Percentiles rank a stretch among this genome's conserved stretches.
phyloP scores from a whole-genome alignment of 192 early-diverging fungal species.

The Podila minutissima region DNA sequence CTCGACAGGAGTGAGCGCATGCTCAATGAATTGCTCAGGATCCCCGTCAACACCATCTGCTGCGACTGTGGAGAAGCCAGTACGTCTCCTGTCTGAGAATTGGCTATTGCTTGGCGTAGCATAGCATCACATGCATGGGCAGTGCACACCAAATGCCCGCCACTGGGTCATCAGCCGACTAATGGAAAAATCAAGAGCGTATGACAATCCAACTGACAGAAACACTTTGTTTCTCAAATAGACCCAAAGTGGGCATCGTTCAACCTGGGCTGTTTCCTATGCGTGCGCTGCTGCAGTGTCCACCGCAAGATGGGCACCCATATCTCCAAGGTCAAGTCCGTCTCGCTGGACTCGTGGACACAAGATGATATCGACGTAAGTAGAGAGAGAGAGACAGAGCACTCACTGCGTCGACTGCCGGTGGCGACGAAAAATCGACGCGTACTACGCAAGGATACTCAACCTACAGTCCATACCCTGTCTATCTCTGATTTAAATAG shows the following conservation, averaged over 20 bases:
- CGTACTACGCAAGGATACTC: not conserved
- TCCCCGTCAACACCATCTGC: constrained; percentile 76
- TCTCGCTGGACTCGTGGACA: constrained; percentile 91
- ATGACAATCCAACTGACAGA: constrained; percentile 1
- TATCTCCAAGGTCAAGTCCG: constrained; percentile 91
- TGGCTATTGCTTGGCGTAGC: not conserved
- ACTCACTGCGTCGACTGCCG: not conserved
- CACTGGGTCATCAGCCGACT: not conserved
- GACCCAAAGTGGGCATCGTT: constrained; percentile 90
- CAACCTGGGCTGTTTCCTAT: constrained; percentile 93
- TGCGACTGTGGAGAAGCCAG: constrained; percentile 81
- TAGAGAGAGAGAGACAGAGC: too few relatives aligned
- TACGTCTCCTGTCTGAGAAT: constrained; percentile 32
- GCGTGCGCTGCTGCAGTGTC: constrained; percentile 89
- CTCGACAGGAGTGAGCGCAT: constrained; percentile 76
- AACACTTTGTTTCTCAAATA: constrained; percentile 28
- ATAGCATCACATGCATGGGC: not conserved
- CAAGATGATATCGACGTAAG: constrained; percentile 82
- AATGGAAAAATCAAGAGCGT: not conserved
- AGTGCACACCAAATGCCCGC: not conserved
- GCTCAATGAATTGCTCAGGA: constrained; percentile 72
- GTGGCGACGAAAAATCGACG: not conserved
- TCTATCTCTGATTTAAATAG: constrained; percentile 30
- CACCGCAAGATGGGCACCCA: constrained; percentile 90
- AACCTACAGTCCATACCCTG: not conserved